Base-by-base conservation (phyloP, 768 basidiomycete species). In the Lyophyllum decastes region DNA sequence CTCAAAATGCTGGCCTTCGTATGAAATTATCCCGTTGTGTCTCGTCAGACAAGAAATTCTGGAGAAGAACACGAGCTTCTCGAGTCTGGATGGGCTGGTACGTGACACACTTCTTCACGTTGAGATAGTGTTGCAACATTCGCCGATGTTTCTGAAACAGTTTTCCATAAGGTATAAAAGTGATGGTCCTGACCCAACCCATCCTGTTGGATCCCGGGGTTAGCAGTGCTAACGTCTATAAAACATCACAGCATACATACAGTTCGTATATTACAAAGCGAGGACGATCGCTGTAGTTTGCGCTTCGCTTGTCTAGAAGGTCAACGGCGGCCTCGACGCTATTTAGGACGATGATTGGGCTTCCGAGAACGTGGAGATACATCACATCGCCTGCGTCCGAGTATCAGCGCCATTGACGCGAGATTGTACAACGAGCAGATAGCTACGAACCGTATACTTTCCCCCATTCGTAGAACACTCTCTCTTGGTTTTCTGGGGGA, bases 291-390 rank as follows among this genome's bases (percentile, higher is more conserved):
- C 66, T 68, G 55, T 80, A 81, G 22, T 73, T 76, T 16, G 62
- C 45, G 19, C 73, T 71, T 33, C 76, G 64, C 46, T 71, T 77
- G 34, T 80, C 78, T 17, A 80, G 68, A 17, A 81, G 70, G 10
- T 81, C 80, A 14, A 59, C 60, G 1, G 73, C 75, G 10, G 73
- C 68, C 44, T 77, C 60, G 0, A 66, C 54, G 11, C 70, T 71
- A 55, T 78, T 76, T 52, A 81, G 25, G 9, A 73, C 49, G 25
- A 73, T 59, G 21, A 68, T 61, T 1, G 62, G 48, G 33, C 47
- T 52, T 10, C 69, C 69, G 5, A 64, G 58, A 21, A 67, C 49
- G 19, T 64, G 21, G 2, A 70, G 58, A 24, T 69, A 64, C 53
- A 52, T 60, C 54, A 49, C 57, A 45, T 50, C 68, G 55, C 30